phyloP scores from a whole-genome alignment of 2,329 filamentous ascomycete species.

The Cercospora zeae-maydis region DNA sequence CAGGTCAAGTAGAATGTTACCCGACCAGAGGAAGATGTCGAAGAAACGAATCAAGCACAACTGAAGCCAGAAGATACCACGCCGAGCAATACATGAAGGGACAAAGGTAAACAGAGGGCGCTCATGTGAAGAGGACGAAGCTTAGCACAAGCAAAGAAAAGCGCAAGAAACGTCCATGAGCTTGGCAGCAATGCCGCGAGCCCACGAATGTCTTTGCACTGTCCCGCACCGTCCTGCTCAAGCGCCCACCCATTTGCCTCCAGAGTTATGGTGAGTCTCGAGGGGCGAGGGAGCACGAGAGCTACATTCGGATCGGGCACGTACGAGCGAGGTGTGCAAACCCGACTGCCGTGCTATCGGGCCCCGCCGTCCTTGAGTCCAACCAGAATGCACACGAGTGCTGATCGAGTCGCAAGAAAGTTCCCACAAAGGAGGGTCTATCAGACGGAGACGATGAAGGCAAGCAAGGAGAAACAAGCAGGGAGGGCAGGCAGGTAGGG shows the following conservation, averaged over 20 bases:
- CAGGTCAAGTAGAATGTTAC: constrained; percentile 14
- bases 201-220: background rate
- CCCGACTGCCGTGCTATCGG: too few species aligned
- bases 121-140: background rate
- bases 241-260: background rate
- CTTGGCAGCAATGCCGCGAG: background rate
- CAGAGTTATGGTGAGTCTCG: background rate
- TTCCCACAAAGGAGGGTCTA: background rate
- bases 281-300: background rate
- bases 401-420: background rate
- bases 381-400: background rate
- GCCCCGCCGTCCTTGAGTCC: too few species aligned
- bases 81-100: background rate
- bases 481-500: background rate
- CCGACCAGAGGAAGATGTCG: background rate
- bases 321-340: background rate
- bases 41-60: background rate
- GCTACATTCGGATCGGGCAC: background rate
- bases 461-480: background rate
- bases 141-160: background rate
- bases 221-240: background rate
- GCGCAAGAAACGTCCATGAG: background rate
- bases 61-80: background rate
- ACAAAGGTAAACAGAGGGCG: background rate
- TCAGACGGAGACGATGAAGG: too few species aligned